Conservation (phyloP, 768 basidiomycete genomes). For the Leccinum uliginosum region DNA sequence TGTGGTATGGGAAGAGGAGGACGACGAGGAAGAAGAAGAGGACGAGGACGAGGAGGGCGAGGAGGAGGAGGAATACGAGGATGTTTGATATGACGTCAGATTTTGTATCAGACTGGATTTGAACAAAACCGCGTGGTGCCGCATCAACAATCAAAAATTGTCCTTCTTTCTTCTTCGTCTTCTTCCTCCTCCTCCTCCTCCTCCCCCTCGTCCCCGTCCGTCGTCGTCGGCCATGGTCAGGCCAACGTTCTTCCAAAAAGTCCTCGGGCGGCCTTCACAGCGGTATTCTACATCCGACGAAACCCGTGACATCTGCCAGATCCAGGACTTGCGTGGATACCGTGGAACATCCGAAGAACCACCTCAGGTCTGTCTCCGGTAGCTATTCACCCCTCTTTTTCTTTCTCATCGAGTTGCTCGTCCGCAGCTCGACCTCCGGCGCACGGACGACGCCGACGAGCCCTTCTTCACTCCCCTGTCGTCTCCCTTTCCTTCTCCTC, state of each 20-base stretch:
- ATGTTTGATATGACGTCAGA: slow-evolving; percentile 16
- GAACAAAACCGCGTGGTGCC: slow-evolving; percentile 22
- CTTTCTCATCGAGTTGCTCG: slow-evolving; percentile 4
- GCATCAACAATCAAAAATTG: not conserved
- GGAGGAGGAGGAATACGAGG: not conserved
- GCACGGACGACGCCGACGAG: slow-evolving; percentile 31
- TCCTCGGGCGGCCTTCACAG: slow-evolving; percentile 64
- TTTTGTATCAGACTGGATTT: slow-evolving; percentile 20
- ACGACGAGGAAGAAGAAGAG: slow-evolving; percentile 35
- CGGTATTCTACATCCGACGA: slow-evolving; percentile 40
- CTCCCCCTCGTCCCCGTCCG: slow-evolving; percentile 3
- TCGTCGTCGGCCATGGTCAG: slow-evolving; percentile 40
- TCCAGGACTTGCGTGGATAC: slow-evolving; percentile 1
- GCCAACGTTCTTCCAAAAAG: slow-evolving; percentile 54
- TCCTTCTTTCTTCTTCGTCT: not conserved
- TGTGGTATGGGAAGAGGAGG: slow-evolving; percentile 34
- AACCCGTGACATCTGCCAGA: slow-evolving; percentile 3
- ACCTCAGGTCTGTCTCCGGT: slow-evolving; percentile 16
- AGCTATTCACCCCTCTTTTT: not conserved
- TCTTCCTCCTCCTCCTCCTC: not conserved
- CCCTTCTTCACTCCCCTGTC: slow-evolving; percentile 48
- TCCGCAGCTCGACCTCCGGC: slow-evolving; percentile 15
- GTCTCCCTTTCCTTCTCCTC: slow-evolving; percentile 15
- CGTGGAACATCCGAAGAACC: slow-evolving; percentile 12
- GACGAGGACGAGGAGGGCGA: slow-evolving; percentile 10